These are phyloP conservation scores for Candida maris DNA, from an alignment of 805 yeast genomes.

Conservation along the genomic window DNA sequence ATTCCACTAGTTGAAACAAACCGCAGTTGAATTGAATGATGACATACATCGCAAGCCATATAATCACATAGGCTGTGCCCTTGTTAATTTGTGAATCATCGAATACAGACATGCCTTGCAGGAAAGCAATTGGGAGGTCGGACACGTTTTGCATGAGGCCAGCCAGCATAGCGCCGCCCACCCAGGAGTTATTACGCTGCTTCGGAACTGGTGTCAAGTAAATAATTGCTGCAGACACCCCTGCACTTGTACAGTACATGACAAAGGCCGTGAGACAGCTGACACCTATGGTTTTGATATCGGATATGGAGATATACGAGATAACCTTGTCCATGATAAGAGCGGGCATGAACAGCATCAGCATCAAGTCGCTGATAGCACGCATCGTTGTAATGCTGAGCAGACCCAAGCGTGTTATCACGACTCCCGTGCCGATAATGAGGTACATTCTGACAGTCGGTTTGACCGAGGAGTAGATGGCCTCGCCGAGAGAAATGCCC, in stretches of 20 bases:
- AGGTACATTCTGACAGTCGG: constrained; percentile 75
- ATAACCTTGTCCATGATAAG: constrained; percentile 64
- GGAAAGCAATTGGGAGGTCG: constrained; percentile 73
- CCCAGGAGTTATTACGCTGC: constrained; percentile 43
- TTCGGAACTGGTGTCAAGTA: constrained; percentile 49
- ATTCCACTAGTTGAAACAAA: constrained; percentile 43
- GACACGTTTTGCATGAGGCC: constrained; percentile 73
- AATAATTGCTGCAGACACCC: constrained; percentile 38
- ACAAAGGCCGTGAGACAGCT: constrained; percentile 50
- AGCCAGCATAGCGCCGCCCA: constrained; percentile 66
- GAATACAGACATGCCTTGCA: constrained; percentile 55
- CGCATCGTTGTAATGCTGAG: constrained; percentile 59
- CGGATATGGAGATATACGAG: constrained; percentile 54
- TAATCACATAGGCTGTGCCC: constrained; percentile 51
- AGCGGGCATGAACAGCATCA: constrained; percentile 62
- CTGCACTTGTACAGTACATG: constrained; percentile 48
- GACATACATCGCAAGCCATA: constrained; percentile 52
- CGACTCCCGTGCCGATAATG: constrained; percentile 65
- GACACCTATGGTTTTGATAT: constrained; percentile 68
- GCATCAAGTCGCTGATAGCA: constrained; percentile 60
- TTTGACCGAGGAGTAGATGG: constrained; percentile 53
- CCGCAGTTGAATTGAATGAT: constrained; percentile 53
- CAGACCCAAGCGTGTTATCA: constrained; percentile 54
- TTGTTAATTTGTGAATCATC: constrained; percentile 33
- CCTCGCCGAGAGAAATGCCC: constrained; percentile 25